Base-by-base conservation (phyloP, 495 filamentous ascomycete species). In the Bacidia gigantensis region DNA sequence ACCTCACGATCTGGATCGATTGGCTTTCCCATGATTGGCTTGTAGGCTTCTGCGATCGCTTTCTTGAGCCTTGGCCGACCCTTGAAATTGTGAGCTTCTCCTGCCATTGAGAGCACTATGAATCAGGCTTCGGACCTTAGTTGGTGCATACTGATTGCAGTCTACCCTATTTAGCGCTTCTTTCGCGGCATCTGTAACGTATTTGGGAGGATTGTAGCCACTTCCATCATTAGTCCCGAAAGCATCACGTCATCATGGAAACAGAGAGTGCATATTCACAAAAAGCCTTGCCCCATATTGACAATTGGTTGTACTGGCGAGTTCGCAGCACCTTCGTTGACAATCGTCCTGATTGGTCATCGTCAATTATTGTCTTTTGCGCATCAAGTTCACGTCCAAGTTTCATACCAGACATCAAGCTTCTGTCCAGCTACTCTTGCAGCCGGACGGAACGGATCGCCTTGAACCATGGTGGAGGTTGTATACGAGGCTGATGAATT, bases 91-190 rank as follows among this genome's bases (percentile, higher is more conserved):
- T 35, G 24, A 18, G 23, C 45, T 40, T 14, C n/a, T n/a, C 21
- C 35, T 10, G 7, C 22, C 10, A 24, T n/a, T 12, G 3, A n/a
- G 14, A 21, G 14, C 20, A 38, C n/a, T 11, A 17, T 3, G 26
- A 26, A n/a, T 17, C 11, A 22, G 26, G 7, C n/a, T 3, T 20
- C 25, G 9, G 65, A 80, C 78, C 77, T 85, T 88, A 1, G 92
- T 97, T 2, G 92, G 92, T 12, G 89, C 87, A 69, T 98, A 98
- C 70, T 98, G 92, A 65, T 98, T 98, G 73, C 90, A 95, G 48
- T 97, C 92, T 3, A 98, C 92, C n/a, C 79, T 75, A 63, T 95
- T 81, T 21, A 98, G 74, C 35, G 89, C 89, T 18, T 80, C 72
- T 65, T 93, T 95, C 45, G 92, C 92, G 22, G 92, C 92, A 58